These are phyloP conservation scores for Candida stauntonica DNA, from an alignment of 805 yeast species.

Conservation along the genomic window DNA sequence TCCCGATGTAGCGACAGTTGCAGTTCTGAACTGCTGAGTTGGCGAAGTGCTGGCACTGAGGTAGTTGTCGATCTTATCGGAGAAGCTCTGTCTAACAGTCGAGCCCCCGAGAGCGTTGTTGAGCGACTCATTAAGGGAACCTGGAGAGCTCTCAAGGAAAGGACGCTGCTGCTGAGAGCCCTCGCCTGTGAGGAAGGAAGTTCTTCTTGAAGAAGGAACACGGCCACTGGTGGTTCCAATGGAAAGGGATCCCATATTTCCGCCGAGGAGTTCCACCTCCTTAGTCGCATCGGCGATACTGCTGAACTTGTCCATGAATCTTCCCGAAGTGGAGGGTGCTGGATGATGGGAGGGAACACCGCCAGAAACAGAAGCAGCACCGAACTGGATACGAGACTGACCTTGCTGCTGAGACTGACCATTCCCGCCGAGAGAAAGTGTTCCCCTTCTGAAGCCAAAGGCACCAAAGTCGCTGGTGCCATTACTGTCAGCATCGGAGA, in stretches of 20 bases:
- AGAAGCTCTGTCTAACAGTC: constrained; percentile 26
- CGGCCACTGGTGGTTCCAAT: constrained; percentile 31
- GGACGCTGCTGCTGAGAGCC: constrained; percentile 23
- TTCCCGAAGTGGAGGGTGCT: constrained; percentile 24
- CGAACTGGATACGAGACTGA: constrained; percentile 36
- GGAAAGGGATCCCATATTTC: constrained; percentile 39
- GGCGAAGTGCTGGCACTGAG: constrained; percentile 42
- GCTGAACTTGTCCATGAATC: constrained; percentile 59
- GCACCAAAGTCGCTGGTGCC: constrained; percentile 35
- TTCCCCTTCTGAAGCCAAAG: constrained; percentile 45
- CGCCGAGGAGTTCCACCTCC: constrained; percentile 50
- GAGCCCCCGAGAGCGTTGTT: constrained; percentile 17
- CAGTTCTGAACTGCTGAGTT: constrained; percentile 26
- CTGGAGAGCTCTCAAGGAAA: constrained; percentile 25
- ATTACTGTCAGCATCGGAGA: constrained; percentile 32
- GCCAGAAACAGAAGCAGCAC: constrained; percentile 59
- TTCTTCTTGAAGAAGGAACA: constrained; percentile 43
- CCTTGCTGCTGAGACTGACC: constrained; percentile 18
- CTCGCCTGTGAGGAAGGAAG: constrained; percentile 42
- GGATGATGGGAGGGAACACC: constrained; percentile 32
- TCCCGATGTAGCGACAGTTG: constrained; percentile 1
- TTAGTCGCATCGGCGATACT: constrained; percentile 66
- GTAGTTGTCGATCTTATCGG: constrained; percentile 59
- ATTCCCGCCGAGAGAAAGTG: constrained; percentile 38
- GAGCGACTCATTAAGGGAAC: constrained; percentile 28